Evolutionary conservation across 208 protist genomes (phyloP), one percentile per base, ranked within the genome.

Genomic region (Angomonas desouzai): DNA sequence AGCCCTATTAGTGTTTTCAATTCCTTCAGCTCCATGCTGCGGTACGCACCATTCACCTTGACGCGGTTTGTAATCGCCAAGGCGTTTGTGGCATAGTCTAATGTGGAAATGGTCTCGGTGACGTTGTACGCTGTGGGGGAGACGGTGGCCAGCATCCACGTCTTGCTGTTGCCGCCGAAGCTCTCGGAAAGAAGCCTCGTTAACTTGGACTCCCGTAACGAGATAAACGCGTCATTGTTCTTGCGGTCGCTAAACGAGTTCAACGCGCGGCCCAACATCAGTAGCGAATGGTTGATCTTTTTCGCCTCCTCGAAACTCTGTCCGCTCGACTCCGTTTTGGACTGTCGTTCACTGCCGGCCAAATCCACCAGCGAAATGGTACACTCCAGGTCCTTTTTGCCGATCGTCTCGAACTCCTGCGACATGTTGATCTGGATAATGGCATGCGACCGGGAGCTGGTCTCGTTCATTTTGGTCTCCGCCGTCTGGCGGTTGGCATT

Each of bases 161-260:
- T 97, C 63, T 92, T 93, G 55, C 90, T 93, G 67, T 97, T 97
- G 43, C 87, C 91, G 36, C 91, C 91, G 57, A 96, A 91, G 61
- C 86, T 94, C 72, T 96, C 88, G 25, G 89, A 89, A 60, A 94
- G 70, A 40, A 96, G 60, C 18, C 88, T 76, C 28, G 94, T 97
- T 27, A 97, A 74, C 70, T 95, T 94, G 57, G 88, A 96, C 58
- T 91, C 91, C 34, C 91, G 83, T 62, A 94, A 68, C 23, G 87
- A 89, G 34, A 94, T 85, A 67, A 80, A 90, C 23, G 59, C 69
- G 62, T 85, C 81, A 30, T 63, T 48, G 48, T 77, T 67, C 33
- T 88, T 89, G 57, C 74, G 76, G 56, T 91, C 81, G 67, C 82
- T 79, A 67, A 93, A 88, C 34, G 83, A 91, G 72, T 92, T 87